Conservation (phyloP, 2,329 filamentous ascomycete genomes). For the Colletotrichum sublineola region DNA sequence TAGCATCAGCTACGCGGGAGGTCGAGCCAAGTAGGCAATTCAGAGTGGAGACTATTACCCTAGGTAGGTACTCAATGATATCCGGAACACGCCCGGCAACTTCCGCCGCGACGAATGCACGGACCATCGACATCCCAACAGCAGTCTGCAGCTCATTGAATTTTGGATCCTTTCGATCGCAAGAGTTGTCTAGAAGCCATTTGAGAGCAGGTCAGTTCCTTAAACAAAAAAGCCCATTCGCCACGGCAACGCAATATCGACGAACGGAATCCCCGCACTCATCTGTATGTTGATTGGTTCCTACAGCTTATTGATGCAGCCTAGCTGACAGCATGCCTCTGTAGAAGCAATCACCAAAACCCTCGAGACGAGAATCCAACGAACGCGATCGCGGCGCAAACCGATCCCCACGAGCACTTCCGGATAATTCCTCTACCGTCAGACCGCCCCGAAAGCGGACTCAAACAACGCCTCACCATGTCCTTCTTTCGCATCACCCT, state of each 20-base stretch:
- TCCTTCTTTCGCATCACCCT: slow-evolving; percentile 92
- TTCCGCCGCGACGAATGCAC: slow-evolving; percentile 11
- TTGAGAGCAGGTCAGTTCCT: slow-evolving; percentile 3
- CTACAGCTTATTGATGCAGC: neutral
- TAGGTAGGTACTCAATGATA: neutral
- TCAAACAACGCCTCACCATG: slow-evolving; percentile 60
- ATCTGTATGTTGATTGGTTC: neutral
- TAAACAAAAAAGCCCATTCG: neutral
- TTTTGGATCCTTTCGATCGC: slow-evolving; percentile 26
- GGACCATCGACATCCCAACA: slow-evolving; percentile 12
- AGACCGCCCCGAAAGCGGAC: neutral
- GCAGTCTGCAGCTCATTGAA: slow-evolving; percentile 9
- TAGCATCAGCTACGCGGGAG: neutral
- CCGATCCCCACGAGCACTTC: neutral
- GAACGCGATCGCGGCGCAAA: slow-evolving; percentile 14
- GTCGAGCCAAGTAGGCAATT: neutral
- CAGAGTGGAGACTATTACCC: neutral
- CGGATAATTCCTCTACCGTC: neutral
- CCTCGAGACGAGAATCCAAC: neutral
- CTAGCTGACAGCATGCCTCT: neutral
- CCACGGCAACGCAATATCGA: slow-evolving; percentile 18
- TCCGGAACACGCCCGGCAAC: neutral
- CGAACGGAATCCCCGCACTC: neutral
- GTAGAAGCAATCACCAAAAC: neutral
- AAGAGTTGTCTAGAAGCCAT: neutral